Base-by-base conservation (phyloP, 2,329 filamentous ascomycete genomes). In the Aureobasidium leucospermi region DNA sequence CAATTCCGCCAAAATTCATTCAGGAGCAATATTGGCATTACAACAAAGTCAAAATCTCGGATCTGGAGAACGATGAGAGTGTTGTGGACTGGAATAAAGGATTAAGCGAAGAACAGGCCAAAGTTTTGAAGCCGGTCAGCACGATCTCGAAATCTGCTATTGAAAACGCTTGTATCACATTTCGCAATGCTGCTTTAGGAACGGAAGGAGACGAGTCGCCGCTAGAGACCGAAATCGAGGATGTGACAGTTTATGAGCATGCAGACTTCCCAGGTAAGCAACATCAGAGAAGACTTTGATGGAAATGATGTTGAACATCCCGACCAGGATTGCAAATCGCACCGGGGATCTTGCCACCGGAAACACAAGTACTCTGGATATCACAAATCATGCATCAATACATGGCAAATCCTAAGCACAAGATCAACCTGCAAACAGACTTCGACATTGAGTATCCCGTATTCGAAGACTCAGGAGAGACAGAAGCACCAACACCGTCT, bases 211-310 rank as follows among this genome's bases (percentile, higher is more conserved):
- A 60, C 16, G 48, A 31, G 41, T 59, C 47, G 13, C 51, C 45
- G 10, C 41, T 56, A 3, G 38, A 45, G 36, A 45, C 36, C 2
- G 38, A 53, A 16, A 55, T 60, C n/a, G 29, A 58, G 23, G 72
- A 73, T 61, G 68, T 64, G 8, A 65, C 65, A 2, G 65, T 73
- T 11, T 74, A 69, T 38, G 71, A 73, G 58, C 68, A 73, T 63
- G 62, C 65, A 16, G 70, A 74, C 29, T 74, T 74, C 46, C 71
- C 71, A 13, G 72, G 63, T 63, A 52, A 45, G 48, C 28, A 5
- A 1, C 42, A 3, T 58, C 11, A 32, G 6, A 10, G 1, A 45
- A 8, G 16, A 15, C 19, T n/a, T 2, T 6, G 31, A 16, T 1
- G 32, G 15, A 49, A 7, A 15, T 13, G 5, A 16, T 31, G n/a